Conservation (phyloP, 1,139 yeast species). For the Zygoascus meyerae region DNA sequence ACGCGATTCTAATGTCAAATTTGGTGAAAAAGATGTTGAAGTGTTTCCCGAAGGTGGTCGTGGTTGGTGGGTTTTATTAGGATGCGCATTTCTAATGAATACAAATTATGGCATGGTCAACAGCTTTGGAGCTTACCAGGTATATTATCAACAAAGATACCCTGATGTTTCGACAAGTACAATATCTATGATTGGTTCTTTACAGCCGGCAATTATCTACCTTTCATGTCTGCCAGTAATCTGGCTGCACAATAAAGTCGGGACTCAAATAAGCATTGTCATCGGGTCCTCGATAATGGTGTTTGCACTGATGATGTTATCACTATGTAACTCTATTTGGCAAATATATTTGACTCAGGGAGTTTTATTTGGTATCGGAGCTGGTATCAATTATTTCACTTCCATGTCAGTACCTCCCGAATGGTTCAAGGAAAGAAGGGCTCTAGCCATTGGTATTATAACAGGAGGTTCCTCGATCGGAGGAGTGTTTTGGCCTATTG, state of each 20-base stretch:
- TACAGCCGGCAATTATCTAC: slow-evolving; percentile 43
- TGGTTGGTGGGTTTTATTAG: slow-evolving; percentile 30
- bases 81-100: slow-evolving; percentile 23
- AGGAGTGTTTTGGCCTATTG: slow-evolving; percentile 51
- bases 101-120: slow-evolving; percentile 46
- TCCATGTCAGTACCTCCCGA: slow-evolving; percentile 33
- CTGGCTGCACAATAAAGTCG: slow-evolving; percentile 48
- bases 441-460: slow-evolving; percentile 52
- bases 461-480: slow-evolving; percentile 61
- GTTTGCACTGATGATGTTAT: slow-evolving; percentile 47
- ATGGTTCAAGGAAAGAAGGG: slow-evolving; percentile 51
- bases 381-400: slow-evolving; percentile 26
- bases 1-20: no score
- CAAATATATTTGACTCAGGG: slow-evolving; percentile 55
- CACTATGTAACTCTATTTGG: slow-evolving; percentile 44
- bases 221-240: slow-evolving; percentile 44
- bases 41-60: slow-evolving; percentile 29
- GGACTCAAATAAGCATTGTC: slow-evolving; percentile 20
- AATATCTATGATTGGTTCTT: slow-evolving; percentile 49
- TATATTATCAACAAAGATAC: slow-evolving; percentile 46
- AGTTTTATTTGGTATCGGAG: slow-evolving; percentile 48
- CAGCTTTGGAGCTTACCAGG: slow-evolving; percentile 53
- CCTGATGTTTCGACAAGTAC: slow-evolving; percentile 37
- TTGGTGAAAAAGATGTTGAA: slow-evolving; percentile 23
- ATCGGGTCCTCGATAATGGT: slow-evolving; percentile 46